Base-by-base conservation (phyloP, 2,329 filamentous ascomycete species). In the Biscogniauxia mediterranea region DNA sequence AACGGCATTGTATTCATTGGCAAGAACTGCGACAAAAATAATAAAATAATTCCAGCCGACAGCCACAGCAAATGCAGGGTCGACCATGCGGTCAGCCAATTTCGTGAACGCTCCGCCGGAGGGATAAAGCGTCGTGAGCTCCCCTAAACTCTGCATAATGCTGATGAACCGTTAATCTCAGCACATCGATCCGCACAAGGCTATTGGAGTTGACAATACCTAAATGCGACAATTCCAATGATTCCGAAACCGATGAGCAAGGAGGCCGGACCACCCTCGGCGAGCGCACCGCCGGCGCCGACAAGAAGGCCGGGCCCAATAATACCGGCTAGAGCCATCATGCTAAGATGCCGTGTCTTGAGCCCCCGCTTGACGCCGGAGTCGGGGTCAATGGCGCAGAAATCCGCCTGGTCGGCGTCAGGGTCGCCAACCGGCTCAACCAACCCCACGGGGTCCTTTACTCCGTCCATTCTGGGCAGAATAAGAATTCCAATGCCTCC, bases 31-130 rank as follows among this genome's bases (percentile, higher is more conserved):
- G 46, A 71, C 69, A 68, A 69, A 72, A 54, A 90, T 87, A 69
- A 89, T 83, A 67, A 84, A 90, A 73, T 90, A 90, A 62, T 89
- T 89, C 87, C 87, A 90, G 6, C 88, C 89, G 0, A 91, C 81
- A 0, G 87, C 87, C 46, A 88, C 85, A 11, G 84, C 85, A 67
- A 91, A 88, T 0, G 87, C 87, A 68, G 86, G 85, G 71, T 91
- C 89, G 28, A 91, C 85, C 66, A 92, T 89, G 7, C 89, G 83
- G 64, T 89, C 86, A 0, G 87, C 87, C 42, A 91, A 82, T 9
- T 84, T 85, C n/a, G 87, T 86, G 68, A 92, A 92, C 0, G 87
- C 87, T 2, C 89, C 89, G 5, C 87, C 86, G 0, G 85, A 88
- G 0, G 89, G 89, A 66, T 89, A 91, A 1, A 92, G 76, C 6